Conservation (phyloP, 768 basidiomycete species). For the Chalciporus piperatus region DNA sequence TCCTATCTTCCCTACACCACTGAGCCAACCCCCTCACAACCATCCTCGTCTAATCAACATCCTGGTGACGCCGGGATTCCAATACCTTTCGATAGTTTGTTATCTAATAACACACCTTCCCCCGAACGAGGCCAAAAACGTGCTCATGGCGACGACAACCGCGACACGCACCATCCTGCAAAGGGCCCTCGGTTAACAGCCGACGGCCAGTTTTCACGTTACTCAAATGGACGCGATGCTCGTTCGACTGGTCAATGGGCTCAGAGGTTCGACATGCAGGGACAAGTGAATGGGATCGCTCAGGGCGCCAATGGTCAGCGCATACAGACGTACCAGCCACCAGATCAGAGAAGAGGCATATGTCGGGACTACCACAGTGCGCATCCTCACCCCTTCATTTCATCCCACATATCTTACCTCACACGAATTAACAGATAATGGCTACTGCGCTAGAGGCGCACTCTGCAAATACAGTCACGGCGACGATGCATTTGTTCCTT, state of each 20-base stretch:
- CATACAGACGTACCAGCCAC: slow-evolving; percentile 62
- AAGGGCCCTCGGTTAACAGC: slow-evolving; percentile 70
- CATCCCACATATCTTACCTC: slow-evolving; percentile 7
- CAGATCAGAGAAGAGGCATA: slow-evolving; percentile 70
- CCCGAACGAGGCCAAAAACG: slow-evolving; percentile 65
- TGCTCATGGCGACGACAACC: slow-evolving; percentile 58
- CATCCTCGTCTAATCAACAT: slow-evolving; percentile 35
- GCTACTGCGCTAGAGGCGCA: slow-evolving; percentile 86
- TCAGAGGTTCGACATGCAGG: slow-evolving; percentile 31
- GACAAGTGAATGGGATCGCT: slow-evolving; percentile 25
- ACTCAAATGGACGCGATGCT: slow-evolving; percentile 42
- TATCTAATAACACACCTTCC: slow-evolving; percentile 45
- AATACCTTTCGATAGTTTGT: slow-evolving; percentile 68
- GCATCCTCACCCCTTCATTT: slow-evolving; percentile 30
- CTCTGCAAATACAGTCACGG: slow-evolving; percentile 93
- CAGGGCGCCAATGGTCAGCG: slow-evolving; percentile 42
- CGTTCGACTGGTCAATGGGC: slow-evolving; percentile 44
- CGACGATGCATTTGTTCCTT: slow-evolving; percentile 79
- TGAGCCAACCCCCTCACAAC: slow-evolving; percentile 35
- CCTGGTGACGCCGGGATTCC: slow-evolving; percentile 66
- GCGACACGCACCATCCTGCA: slow-evolving; percentile 53
- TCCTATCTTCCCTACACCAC: slow-evolving; percentile 77
- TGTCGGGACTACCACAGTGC: slow-evolving; percentile 93
- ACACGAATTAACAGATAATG: slow-evolving; percentile 58
- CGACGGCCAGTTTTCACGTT: slow-evolving; percentile 68